phyloP scores from a whole-genome alignment of 768 basidiomycete genomes.

The Amanita pseudoporphyria region DNA sequence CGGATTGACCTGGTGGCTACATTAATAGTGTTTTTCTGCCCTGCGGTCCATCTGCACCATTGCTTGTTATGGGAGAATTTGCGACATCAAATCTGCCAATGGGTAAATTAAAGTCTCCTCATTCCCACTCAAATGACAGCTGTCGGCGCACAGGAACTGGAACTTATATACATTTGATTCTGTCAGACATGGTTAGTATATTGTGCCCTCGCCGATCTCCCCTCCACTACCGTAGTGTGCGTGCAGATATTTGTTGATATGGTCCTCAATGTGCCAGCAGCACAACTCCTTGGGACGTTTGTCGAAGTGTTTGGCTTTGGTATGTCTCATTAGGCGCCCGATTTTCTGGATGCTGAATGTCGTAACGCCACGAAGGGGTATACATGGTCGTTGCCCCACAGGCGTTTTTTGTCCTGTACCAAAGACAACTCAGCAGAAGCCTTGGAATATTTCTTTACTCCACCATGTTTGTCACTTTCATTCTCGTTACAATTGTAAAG shows the following conservation, averaged over 20 bases:
- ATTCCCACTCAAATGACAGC: no score
- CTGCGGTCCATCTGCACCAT: no score
- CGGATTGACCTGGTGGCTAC: no score
- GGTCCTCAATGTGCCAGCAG: conserved; percentile 1
- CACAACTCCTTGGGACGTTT: conserved; percentile 3
- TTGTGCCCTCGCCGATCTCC: no score
- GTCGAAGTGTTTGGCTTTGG: conserved; percentile 5
- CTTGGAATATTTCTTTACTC: background rate
- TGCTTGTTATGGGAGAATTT: no score
- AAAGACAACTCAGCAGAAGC: background rate
- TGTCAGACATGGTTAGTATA: no score
- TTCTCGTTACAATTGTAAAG: background rate
- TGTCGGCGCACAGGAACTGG: no score
- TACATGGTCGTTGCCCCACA: background rate
- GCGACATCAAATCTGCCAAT: no score
- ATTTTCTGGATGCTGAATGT: background rate
- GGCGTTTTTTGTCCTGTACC: background rate
- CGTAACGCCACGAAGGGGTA: background rate
- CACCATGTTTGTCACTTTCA: background rate
- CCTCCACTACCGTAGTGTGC: background rate
- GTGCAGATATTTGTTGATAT: background rate
- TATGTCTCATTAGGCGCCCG: background rate
- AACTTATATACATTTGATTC: no score
- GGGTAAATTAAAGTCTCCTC: no score
- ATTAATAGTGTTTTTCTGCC: no score